Conservation (phyloP, 2,329 filamentous ascomycete species). For the Aspergillus versicolor region DNA sequence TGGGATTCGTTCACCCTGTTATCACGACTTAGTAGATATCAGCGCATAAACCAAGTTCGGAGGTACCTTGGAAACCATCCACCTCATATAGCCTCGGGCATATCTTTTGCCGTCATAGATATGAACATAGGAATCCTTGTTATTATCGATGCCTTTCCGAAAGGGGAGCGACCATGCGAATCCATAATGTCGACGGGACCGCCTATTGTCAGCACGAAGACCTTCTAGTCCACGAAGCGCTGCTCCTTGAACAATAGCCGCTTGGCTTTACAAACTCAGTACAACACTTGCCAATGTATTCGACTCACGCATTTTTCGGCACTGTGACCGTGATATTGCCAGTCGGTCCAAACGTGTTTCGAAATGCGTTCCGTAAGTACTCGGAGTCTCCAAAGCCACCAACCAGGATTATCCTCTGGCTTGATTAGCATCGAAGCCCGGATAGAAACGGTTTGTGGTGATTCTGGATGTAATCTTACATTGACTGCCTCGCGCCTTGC, state of each 20-base stretch:
- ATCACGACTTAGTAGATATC: background rate
- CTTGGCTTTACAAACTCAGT: background rate
- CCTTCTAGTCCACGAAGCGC: slow-evolving; percentile 8
- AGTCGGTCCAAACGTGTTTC: background rate
- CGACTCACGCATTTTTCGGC: slow-evolving; percentile 3
- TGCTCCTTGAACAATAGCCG: slow-evolving; percentile 11
- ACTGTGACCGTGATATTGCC: slow-evolving; percentile 5
- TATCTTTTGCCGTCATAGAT: background rate
- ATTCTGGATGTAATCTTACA: background rate
- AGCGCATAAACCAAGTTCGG: no score
- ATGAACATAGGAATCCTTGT: background rate
- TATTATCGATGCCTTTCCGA: background rate
- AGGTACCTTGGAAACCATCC: slow-evolving; percentile 4
- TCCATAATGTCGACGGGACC: slow-evolving; percentile 10
- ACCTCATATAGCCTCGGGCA: background rate
- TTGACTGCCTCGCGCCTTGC: background rate
- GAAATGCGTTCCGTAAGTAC: slow-evolving; percentile 5
- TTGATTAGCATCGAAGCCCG: background rate
- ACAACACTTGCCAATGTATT: no score
- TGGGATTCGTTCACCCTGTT: background rate
- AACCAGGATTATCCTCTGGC: slow-evolving; percentile 5
- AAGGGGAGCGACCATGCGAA: background rate
- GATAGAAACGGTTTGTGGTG: no score
- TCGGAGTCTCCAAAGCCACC: slow-evolving; percentile 10
- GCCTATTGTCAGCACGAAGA: background rate